Evolutionary conservation across 352 stramenopile genomes (phyloP).

Genomic region (Globisporangium orthogonon): DNA sequence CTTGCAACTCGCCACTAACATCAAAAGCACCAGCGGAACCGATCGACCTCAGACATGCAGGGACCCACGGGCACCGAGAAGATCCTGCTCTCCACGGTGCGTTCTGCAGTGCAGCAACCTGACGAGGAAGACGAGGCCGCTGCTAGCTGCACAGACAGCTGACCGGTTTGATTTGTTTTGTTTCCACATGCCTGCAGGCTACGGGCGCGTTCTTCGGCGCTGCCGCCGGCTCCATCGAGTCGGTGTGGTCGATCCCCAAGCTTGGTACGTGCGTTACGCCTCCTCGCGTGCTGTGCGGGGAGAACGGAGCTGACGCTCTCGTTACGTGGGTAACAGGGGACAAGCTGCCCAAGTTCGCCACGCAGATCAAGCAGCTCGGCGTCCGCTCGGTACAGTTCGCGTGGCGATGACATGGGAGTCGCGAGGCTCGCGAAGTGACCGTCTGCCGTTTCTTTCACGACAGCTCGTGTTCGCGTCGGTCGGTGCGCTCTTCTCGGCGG

Average conservation of each 20-base stretch:
- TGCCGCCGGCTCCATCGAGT: slow-evolving; percentile 69
- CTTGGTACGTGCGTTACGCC: slow-evolving; percentile 38
- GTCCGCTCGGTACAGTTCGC: slow-evolving; percentile 45
- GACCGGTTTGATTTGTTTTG: neutral
- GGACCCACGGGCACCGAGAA: slow-evolving; percentile 62
- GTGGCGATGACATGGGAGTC: neutral
- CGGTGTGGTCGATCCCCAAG: slow-evolving; percentile 84
- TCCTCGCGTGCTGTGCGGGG: neutral
- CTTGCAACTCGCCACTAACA: neutral
- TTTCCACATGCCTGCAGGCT: slow-evolving; percentile 21
- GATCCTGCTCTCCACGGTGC: slow-evolving; percentile 68
- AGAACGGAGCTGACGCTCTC: neutral
- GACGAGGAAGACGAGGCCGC: no score
- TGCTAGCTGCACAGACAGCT: neutral
- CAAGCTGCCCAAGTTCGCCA: slow-evolving; percentile 77
- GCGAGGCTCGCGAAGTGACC: neutral
- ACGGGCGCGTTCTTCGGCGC: slow-evolving; percentile 76
- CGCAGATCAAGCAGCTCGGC: slow-evolving; percentile 77
- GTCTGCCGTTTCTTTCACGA: neutral
- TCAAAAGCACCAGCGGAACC: neutral
- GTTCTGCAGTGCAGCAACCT: neutral
- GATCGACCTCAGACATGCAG: slow-evolving; percentile 31
- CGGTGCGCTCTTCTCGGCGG: slow-evolving; percentile 55
- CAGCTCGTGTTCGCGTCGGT: slow-evolving; percentile 73
- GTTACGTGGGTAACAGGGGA: slow-evolving; percentile 25